Conservation (phyloP, 2,329 filamentous ascomycete genomes). For the Ophiostoma tasmaniense region DNA sequence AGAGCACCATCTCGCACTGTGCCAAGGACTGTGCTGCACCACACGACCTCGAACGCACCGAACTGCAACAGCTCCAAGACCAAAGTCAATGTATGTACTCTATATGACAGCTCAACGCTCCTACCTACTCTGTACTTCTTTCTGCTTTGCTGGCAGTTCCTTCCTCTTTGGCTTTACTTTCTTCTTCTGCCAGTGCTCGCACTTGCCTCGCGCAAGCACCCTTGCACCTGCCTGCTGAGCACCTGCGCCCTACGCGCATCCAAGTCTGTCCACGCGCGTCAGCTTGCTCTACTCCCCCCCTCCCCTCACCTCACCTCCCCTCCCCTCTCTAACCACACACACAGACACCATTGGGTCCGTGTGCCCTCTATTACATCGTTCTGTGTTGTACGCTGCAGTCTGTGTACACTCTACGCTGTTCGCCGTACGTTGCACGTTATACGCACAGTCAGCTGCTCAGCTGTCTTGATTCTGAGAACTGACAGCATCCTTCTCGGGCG, state of each 20-base stretch:
- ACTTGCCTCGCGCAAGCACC: not conserved
- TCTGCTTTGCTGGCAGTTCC: not conserved
- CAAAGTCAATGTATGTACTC: not conserved
- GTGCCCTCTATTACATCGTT: not conserved
- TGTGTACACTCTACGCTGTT: not conserved
- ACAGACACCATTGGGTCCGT: not conserved
- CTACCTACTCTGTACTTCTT: not conserved
- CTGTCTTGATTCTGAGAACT: slow-evolving; percentile 12
- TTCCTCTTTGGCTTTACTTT: not conserved
- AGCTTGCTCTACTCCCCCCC: not conserved
- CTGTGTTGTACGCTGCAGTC: slow-evolving; percentile 6
- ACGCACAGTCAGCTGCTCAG: not conserved
- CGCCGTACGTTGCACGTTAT: not conserved
- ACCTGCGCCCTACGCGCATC: not conserved
- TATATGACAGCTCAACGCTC: not conserved
- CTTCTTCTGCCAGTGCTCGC: not conserved
- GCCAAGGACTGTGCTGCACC: not conserved
- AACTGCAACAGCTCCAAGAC: not conserved
- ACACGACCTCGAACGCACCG: not conserved
- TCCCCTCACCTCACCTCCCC: not conserved
- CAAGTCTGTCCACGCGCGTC: not conserved
- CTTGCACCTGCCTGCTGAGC: not conserved
- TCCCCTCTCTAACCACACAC: not conserved
- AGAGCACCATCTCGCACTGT: not conserved
- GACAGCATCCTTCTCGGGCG: slow-evolving; percentile 1